Percentiles rank a stretch among this genome's conserved stretches.
phyloP scores from a whole-genome alignment of 2,329 filamentous ascomycete species.

The Venturia aucupariae region DNA sequence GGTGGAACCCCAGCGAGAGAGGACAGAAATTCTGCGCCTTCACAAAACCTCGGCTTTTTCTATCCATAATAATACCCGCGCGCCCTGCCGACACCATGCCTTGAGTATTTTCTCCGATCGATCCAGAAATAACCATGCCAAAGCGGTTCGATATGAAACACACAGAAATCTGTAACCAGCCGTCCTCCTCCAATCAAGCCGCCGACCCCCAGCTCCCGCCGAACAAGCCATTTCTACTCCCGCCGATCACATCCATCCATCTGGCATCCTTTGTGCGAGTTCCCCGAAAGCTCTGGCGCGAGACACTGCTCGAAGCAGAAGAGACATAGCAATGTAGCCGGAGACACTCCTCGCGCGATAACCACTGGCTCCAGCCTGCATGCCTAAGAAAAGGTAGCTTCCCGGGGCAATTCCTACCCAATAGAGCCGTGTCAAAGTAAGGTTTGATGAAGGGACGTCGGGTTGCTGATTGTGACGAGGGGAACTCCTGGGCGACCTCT shows the following conservation, averaged over 20 bases:
- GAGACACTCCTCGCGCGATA: not conserved
- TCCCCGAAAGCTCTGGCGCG: not conserved
- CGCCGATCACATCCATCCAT: not conserved
- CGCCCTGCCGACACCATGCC: too few species aligned
- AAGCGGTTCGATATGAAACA: slow-evolving; percentile 6
- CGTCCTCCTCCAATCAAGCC: slow-evolving; percentile 6
- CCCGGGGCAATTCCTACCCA: not conserved
- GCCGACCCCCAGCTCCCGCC: not conserved
- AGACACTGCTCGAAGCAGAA: not conserved
- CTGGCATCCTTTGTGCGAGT: not conserved
- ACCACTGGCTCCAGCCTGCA: slow-evolving; percentile 3
- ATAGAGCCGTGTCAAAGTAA: not conserved
- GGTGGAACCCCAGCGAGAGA: not conserved
- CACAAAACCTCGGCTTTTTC: too few species aligned
- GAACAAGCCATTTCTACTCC: not conserved
- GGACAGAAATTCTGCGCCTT: not conserved
- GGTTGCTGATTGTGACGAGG: slow-evolving; percentile 3
- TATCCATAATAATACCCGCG: too few species aligned
- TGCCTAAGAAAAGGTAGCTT: not conserved
- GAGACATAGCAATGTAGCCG: not conserved
- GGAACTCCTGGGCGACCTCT: slow-evolving; percentile 5
- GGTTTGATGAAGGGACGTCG: not conserved
- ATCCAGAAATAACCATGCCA: slow-evolving; percentile 3
- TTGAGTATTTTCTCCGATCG: not conserved
- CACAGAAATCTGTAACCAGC: not conserved